A percentile compares a stretch with the other conserved stretches of the same genome.
Conservation (phyloP, 768 basidiomycete genomes). For the Pholiota microspora region DNA sequence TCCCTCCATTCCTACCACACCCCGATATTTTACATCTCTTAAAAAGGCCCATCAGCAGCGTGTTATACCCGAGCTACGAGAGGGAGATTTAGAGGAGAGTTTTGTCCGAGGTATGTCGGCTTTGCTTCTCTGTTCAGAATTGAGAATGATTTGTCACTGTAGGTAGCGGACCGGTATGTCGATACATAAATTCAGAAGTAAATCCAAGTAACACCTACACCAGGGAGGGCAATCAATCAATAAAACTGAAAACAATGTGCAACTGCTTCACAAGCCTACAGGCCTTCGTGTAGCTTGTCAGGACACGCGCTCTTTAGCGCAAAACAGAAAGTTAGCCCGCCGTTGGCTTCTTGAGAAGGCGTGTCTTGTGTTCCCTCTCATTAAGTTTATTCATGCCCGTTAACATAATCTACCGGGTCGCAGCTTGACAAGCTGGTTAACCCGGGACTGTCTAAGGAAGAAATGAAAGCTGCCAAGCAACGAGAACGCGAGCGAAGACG, state of each 20-base stretch:
- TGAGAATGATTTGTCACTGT: too few species aligned
- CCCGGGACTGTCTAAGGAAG: slow-evolving; percentile 73
- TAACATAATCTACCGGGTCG: slow-evolving; percentile 17
- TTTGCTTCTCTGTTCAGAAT: not conserved
- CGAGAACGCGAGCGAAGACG: slow-evolving; percentile 73
- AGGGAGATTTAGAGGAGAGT: slow-evolving; percentile 81
- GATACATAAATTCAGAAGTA: slow-evolving; percentile 18
- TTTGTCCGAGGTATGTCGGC: slow-evolving; percentile 74
- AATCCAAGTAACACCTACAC: slow-evolving; percentile 23
- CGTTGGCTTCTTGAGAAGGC: slow-evolving; percentile 75
- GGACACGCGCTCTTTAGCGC: slow-evolving; percentile 78
- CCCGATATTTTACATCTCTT: slow-evolving; percentile 63
- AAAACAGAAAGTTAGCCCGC: slow-evolving; percentile 79
- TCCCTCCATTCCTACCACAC: slow-evolving; percentile 21
- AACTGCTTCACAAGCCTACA: slow-evolving; percentile 85
- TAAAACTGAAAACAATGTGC: slow-evolving; percentile 91
- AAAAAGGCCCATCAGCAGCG: slow-evolving; percentile 69
- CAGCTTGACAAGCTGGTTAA: slow-evolving; percentile 73
- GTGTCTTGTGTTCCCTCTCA: slow-evolving; percentile 32
- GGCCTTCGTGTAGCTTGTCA: slow-evolving; percentile 87
- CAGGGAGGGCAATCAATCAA: slow-evolving; percentile 95
- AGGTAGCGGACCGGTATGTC: slow-evolving; percentile 80
- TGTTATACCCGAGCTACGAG: slow-evolving; percentile 61
- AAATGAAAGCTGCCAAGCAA: slow-evolving; percentile 68
- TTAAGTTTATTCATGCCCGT: slow-evolving; percentile 7